A percentile compares a stretch with the other conserved stretches of the same genome.
Evolutionary conservation across 2,329 filamentous ascomycete species (phyloP).

Genomic region (Fusarium sp.): DNA sequence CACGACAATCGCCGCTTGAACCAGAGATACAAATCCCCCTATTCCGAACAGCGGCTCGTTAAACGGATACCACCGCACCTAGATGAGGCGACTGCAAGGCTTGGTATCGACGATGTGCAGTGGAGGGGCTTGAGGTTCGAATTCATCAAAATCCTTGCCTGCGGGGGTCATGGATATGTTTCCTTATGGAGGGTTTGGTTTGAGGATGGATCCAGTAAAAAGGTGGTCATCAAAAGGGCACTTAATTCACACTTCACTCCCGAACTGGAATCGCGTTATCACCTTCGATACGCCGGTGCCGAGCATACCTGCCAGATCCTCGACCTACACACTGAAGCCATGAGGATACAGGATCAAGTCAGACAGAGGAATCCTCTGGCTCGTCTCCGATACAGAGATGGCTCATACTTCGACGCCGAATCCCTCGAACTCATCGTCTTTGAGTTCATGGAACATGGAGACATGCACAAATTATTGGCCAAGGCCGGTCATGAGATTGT

Average conservation of each 20-base stretch:
- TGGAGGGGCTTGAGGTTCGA: constrained; percentile 41
- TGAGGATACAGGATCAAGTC: constrained; percentile 14
- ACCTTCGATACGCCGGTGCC: constrained; percentile 44
- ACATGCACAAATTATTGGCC: constrained; percentile 34
- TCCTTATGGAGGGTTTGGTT: constrained; percentile 41
- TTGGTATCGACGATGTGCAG: background rate
- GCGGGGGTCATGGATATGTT: constrained; percentile 44
- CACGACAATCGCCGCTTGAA: background rate
- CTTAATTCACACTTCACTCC: constrained; percentile 8
- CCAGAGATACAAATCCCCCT: background rate
- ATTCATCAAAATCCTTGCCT: constrained; percentile 44
- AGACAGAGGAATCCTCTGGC: background rate
- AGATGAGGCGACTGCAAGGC: background rate
- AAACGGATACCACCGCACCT: background rate
- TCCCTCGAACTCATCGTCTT: constrained; percentile 35
- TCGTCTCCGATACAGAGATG: background rate
- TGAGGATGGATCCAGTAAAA: constrained; percentile 32
- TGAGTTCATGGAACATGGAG: constrained; percentile 45
- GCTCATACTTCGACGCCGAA: constrained; percentile 1
- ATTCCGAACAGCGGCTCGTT: background rate
- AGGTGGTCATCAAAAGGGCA: constrained; percentile 46
- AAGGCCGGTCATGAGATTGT: background rate
- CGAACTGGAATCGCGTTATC: constrained; percentile 36
- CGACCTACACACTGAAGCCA: constrained; percentile 34
- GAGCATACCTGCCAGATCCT: constrained; percentile 46